phyloP scores from a whole-genome alignment of 495 filamentous ascomycete species.

The Aspergillus kassunensis region DNA sequence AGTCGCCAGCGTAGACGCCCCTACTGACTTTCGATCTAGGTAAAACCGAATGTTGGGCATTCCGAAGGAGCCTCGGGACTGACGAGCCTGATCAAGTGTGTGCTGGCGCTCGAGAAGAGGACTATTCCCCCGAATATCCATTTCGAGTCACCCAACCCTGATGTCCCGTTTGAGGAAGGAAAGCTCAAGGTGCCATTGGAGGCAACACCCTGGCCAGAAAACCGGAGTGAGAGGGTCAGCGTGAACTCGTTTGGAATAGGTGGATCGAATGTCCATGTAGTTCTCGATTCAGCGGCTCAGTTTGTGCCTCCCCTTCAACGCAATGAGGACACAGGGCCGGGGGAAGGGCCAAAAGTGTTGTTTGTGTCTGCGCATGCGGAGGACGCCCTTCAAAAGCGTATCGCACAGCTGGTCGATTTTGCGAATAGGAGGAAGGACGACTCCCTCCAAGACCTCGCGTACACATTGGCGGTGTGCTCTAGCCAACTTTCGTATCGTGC shows the following conservation, averaged over 20 bases:
- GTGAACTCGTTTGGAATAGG: constrained; percentile 36
- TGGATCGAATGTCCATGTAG: constrained; percentile 26
- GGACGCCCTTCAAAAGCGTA: too few relatives aligned
- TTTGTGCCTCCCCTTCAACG: too few relatives aligned
- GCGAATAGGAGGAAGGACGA: too few relatives aligned
- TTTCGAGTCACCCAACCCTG: constrained; percentile 28
- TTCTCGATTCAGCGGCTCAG: too few relatives aligned
- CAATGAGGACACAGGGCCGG: too few relatives aligned
- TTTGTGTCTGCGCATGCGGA: too few relatives aligned
- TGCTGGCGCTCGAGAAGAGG: constrained; percentile 28
- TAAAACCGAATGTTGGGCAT: constrained; percentile 40
- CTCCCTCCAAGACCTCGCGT: not conserved
- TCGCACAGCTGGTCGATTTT: not conserved
- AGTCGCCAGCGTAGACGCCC: not conserved
- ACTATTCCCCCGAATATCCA: constrained; percentile 35
- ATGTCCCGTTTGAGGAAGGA: constrained; percentile 24
- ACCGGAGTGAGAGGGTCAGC: constrained; percentile 17
- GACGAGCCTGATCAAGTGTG: constrained; percentile 31
- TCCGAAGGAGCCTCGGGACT: constrained; percentile 35
- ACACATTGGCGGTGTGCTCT: not conserved
- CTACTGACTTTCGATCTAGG: not conserved
- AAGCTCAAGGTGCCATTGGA: constrained; percentile 24
- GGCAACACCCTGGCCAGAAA: constrained; percentile 27
- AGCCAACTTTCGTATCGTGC: not conserved
- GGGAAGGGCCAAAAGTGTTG: too few relatives aligned